phyloP scores from a whole-genome alignment of 1,139 yeast genomes.

The Suhomyces guaymorum region DNA sequence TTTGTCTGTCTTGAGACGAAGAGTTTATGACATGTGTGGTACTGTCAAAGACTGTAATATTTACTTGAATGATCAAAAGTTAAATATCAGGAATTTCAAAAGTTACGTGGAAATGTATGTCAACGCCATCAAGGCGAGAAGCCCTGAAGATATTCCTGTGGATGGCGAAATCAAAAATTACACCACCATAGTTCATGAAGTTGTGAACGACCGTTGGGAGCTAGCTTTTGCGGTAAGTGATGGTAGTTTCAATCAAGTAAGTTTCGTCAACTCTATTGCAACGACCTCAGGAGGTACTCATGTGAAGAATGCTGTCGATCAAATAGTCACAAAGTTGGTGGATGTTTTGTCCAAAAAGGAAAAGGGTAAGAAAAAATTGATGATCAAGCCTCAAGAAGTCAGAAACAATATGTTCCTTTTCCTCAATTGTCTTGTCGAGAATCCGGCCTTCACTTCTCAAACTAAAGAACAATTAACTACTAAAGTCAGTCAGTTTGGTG shows the following conservation, averaged over 20 bases:
- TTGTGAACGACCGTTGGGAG: conserved; percentile 81
- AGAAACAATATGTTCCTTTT: conserved; percentile 88
- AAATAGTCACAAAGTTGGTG: conserved; percentile 65
- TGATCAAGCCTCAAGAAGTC: conserved; percentile 85
- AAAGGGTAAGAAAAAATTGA: conserved; percentile 68
- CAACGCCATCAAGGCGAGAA: conserved; percentile 54
- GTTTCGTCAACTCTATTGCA: conserved; percentile 96
- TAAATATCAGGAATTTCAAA: conserved; percentile 75
- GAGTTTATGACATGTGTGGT: conserved; percentile 96
- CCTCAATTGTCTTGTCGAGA: conserved; percentile 88
- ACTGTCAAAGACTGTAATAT: conserved; percentile 86
- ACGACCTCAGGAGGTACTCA: conserved; percentile 98
- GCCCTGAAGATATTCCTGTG: conserved; percentile 27
- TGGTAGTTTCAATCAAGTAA: conserved; percentile 87
- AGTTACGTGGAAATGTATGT: conserved; percentile 88
- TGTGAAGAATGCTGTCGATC: conserved; percentile 82
- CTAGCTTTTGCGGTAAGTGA: conserved; percentile 93
- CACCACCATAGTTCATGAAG: conserved; percentile 74
- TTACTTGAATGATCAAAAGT: conserved; percentile 70
- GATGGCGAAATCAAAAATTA: conserved; percentile 35
- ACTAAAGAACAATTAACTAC: conserved; percentile 96
- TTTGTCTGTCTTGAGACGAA: conserved; percentile 80
- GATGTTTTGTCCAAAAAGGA: conserved; percentile 73
- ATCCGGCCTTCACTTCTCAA: conserved; percentile 97
- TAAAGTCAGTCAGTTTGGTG: conserved; percentile 84